Evolutionary conservation across 2,329 filamentous ascomycete species (phyloP).

Genomic region (Drechslera avenae): DNA sequence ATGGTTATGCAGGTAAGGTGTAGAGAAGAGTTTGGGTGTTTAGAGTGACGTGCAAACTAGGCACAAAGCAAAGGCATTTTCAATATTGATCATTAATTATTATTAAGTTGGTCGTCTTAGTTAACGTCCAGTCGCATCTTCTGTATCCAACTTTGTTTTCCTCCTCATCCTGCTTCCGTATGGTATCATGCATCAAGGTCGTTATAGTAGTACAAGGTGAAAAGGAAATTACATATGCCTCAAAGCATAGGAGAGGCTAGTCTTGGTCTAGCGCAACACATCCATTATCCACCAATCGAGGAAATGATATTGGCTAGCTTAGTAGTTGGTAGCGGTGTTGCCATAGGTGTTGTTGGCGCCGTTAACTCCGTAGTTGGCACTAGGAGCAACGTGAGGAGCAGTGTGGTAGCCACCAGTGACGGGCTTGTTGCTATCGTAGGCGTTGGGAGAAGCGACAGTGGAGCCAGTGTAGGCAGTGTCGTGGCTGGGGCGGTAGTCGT

Average conservation of each 20-base stretch:
- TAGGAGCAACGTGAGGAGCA: constrained; percentile 41
- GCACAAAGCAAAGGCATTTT: too few relatives aligned
- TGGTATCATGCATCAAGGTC: constrained; percentile 34
- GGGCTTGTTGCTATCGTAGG: constrained; percentile 45
- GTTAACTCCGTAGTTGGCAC: constrained; percentile 31
- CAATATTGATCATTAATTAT: constrained; percentile 20
- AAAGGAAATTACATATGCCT: constrained; percentile 1
- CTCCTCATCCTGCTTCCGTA: constrained; percentile 6
- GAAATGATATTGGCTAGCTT: neutral
- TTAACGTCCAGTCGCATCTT: constrained; percentile 13
- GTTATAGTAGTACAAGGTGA: constrained; percentile 8
- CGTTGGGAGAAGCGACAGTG: constrained; percentile 50
- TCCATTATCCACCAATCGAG: neutral
- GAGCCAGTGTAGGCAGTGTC: constrained; percentile 57
- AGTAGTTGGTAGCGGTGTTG: constrained; percentile 17
- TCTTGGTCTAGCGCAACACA: neutral
- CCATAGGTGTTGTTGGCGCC: constrained; percentile 47
- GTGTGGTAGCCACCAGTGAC: constrained; percentile 54
- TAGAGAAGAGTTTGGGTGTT: too few relatives aligned
- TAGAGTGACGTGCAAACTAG: too few relatives aligned
- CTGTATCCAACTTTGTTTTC: neutral
- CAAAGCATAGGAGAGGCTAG: neutral
- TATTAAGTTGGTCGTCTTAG: constrained; percentile 7
- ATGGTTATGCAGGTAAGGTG: too few relatives aligned
- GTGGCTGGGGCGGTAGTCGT: constrained; percentile 52